phyloP scores from a whole-genome alignment of 768 basidiomycete species.

The Lepiota brunneoincarnata region DNA sequence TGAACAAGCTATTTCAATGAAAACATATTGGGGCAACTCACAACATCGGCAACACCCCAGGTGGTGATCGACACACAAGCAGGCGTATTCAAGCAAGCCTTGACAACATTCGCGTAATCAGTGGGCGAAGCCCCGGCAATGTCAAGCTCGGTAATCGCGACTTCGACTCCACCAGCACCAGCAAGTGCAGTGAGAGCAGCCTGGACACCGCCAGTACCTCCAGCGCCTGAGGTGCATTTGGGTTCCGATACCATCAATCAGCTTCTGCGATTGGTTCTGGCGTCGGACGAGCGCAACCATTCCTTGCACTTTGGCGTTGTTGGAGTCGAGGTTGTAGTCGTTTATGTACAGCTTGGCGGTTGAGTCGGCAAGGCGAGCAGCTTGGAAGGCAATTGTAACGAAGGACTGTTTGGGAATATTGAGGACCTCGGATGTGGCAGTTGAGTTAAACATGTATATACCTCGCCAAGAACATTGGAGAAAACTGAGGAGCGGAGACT shows the following conservation, averaged over 20 bases:
- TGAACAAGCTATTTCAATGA: background rate
- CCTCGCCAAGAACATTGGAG: slow-evolving; percentile 38
- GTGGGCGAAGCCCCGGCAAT: slow-evolving; percentile 33
- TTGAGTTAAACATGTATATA: background rate
- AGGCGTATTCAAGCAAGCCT: slow-evolving; percentile 43
- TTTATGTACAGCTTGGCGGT: slow-evolving; percentile 37
- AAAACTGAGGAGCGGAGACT: slow-evolving; percentile 37
- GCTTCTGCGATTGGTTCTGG: slow-evolving; percentile 32
- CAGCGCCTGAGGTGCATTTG: slow-evolving; percentile 42
- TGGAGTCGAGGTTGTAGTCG: slow-evolving; percentile 50
- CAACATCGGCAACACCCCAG: slow-evolving; percentile 49
- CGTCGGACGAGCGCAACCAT: slow-evolving; percentile 39
- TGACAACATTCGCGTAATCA: slow-evolving; percentile 44
- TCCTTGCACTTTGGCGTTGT: slow-evolving; percentile 42
- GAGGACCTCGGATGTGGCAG: background rate
- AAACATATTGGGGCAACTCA: slow-evolving; percentile 17
- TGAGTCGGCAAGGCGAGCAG: slow-evolving; percentile 41
- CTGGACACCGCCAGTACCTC: slow-evolving; percentile 28
- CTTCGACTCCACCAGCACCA: slow-evolving; percentile 39
- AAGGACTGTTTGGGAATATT: slow-evolving; percentile 25
- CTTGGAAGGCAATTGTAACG: slow-evolving; percentile 43
- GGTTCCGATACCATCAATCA: slow-evolving; percentile 51
- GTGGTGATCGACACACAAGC: slow-evolving; percentile 45
- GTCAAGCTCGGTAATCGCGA: slow-evolving; percentile 50
- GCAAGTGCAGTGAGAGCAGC: slow-evolving; percentile 43